A percentile compares a stretch with the other conserved stretches of the same genome.
These are phyloP conservation scores for Capronia americana DNA, from an alignment of 2,329 filamentous ascomycete genomes.

Conservation along the genomic window DNA sequence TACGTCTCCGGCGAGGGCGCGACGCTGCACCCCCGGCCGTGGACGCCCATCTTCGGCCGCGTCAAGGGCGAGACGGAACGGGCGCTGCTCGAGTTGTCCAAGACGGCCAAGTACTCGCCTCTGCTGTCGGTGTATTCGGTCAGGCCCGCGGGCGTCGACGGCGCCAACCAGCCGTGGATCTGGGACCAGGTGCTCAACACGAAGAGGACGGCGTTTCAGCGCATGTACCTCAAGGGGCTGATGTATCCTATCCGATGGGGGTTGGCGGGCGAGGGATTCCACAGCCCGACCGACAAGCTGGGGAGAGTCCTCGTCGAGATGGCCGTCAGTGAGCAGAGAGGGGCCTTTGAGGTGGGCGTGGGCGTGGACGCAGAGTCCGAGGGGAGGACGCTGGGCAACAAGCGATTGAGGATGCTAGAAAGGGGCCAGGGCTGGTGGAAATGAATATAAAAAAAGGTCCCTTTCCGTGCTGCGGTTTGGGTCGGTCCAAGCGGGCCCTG, in stretches of 20 bases:
- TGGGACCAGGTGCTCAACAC: slow-evolving; percentile 40
- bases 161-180: slow-evolving; percentile 50
- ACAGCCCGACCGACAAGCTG: slow-evolving; percentile 53
- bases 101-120: slow-evolving; percentile 48
- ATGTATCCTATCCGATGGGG: slow-evolving; percentile 34
- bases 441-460: not conserved
- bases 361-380: slow-evolving; percentile 24
- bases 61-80: slow-evolving; percentile 73
- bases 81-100: slow-evolving; percentile 61
- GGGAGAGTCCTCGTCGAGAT: slow-evolving; percentile 57
- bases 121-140: slow-evolving; percentile 63
- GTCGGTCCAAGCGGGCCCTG: no score
- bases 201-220: slow-evolving; percentile 41
- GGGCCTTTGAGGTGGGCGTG: slow-evolving; percentile 15
- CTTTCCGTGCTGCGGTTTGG: not conserved
- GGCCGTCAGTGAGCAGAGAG: slow-evolving; percentile 51
- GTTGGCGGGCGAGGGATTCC: slow-evolving; percentile 10
- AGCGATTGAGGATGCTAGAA: slow-evolving; percentile 28
- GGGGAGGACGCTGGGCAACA: slow-evolving; percentile 31
- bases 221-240: slow-evolving; percentile 37
- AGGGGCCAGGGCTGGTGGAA: slow-evolving; percentile 11
- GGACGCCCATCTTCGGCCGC: slow-evolving; percentile 65
- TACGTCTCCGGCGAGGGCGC: slow-evolving; percentile 66
- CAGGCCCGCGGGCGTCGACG: slow-evolving; percentile 67
- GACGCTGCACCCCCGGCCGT: slow-evolving; percentile 61